These are phyloP conservation scores for Nemania sp. DNA, from an alignment of 2,329 filamentous ascomycete species.

Conservation along the genomic window DNA sequence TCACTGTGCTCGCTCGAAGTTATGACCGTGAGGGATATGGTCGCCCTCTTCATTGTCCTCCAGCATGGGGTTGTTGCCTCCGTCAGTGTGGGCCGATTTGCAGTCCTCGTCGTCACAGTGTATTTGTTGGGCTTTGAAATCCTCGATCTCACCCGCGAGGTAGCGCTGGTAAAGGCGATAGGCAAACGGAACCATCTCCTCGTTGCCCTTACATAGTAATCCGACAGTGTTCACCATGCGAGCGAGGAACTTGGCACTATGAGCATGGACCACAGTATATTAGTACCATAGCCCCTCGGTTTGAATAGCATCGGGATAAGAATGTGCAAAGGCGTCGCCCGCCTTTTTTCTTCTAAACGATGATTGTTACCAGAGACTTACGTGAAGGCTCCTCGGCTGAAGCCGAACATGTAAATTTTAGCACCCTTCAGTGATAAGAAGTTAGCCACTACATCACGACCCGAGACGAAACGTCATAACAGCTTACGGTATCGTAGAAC, in stretches of 20 bases:
- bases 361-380: slow-evolving; percentile 9
- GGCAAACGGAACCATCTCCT: slow-evolving; percentile 58
- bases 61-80: slow-evolving; percentile 21
- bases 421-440: slow-evolving; percentile 43
- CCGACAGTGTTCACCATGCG: slow-evolving; percentile 56
- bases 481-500: slow-evolving; percentile 49
- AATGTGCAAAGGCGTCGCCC: not conserved
- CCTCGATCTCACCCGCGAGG: slow-evolving; percentile 45
- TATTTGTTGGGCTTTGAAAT: slow-evolving; percentile 36
- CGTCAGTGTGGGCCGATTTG: slow-evolving; percentile 6
- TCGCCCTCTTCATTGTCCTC: slow-evolving; percentile 22
- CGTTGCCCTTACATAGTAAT: slow-evolving; percentile 55
- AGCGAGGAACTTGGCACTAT: slow-evolving; percentile 53
- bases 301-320: not conserved
- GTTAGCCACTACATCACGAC: not conserved
- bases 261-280: not conserved
- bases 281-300: not conserved
- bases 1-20: slow-evolving; percentile 39
- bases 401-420: slow-evolving; percentile 60
- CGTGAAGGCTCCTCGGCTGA: slow-evolving; percentile 57
- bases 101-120: slow-evolving; percentile 10
- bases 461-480: not conserved
- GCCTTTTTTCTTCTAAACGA: not conserved
- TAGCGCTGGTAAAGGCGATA: slow-evolving; percentile 51
- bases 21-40: slow-evolving; percentile 35